Base-by-base conservation (phyloP, 2,329 filamentous ascomycete species). In the Cordyceps cateniannulata region DNA sequence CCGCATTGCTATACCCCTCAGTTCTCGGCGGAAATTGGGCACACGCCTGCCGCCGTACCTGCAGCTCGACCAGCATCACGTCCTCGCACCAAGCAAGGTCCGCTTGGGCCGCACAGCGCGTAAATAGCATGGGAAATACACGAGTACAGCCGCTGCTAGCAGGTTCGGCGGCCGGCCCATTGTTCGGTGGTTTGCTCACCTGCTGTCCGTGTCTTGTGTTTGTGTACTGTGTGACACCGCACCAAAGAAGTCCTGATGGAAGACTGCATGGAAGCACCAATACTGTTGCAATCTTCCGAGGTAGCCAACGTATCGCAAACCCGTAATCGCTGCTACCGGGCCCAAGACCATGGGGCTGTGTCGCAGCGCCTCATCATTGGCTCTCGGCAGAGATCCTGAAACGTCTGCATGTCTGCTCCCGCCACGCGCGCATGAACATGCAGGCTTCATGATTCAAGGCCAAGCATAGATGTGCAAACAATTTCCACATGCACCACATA, bases 371-470 rank as follows among this genome's bases (percentile, higher is more conserved):
- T 18, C 12, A 18, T 16, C n/a, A 58, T 58, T 58, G 55, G 55
- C 55, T 52, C 38, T 8, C 25, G 4, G 22, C 9, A 32, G 3
- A 10, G 12, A 59, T 16, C 20, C 56, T 59, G 56, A 59, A 59
- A 59, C 56, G 48, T 44, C 45, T 35, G 12, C 45, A 25, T 2
- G 27, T 5, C 22, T 29, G 42, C 47, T 22, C 45, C 47, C 25
- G 24, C 2, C 32, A 7, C n/a, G 32, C n/a, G 32, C 40, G 56
- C 56, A 59, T 59, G 27, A 59, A 24, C 38, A 3, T 32, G 38
- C 48, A 45, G 24, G 56, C 56, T 25, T 45, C 56, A 42, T 44
- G 47, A 40, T 42, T 58, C 55, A 50, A 42, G 25, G 25, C 47
- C 38, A 44, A 35, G 25, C 38, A 27, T 22, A 35, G 47, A 9